phyloP scores from a whole-genome alignment of 331 rosid genomes.

The Erythrophleum ivorense region DNA sequence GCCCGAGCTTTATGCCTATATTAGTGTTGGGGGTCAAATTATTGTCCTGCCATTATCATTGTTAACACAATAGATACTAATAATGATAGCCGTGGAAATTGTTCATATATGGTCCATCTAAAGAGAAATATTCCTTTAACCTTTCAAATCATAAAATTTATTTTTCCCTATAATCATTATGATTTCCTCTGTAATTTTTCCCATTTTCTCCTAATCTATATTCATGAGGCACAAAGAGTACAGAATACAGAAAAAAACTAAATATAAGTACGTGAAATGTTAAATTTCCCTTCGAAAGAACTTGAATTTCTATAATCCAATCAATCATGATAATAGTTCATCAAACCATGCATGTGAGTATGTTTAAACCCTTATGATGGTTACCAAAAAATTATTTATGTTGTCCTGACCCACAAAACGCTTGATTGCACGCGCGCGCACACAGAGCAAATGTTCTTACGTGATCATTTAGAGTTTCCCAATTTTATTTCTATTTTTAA shows the following conservation, averaged over 20 bases:
- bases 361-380: constrained; percentile 34
- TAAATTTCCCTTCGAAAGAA: neutral
- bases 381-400: constrained; percentile 8
- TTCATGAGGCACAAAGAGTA: neutral
- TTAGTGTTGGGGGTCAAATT: constrained; percentile 31
- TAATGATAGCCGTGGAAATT: constrained; percentile 36
- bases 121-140: neutral
- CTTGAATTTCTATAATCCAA: neutral
- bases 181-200: neutral
- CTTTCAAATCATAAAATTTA: constrained; percentile 16
- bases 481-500: neutral
- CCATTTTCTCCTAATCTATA: neutral
- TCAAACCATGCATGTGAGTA: constrained; percentile 40
- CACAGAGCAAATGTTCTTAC: neutral
- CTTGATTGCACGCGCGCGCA: neutral
- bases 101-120: constrained; percentile 11
- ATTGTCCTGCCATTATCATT: constrained; percentile 41
- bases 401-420: constrained; percentile 36
- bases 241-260: neutral
- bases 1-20: neutral
- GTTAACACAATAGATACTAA: constrained; percentile 31
- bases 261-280: neutral
- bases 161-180: constrained; percentile 28
- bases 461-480: neutral
- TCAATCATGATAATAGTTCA: constrained; percentile 13